phyloP scores from a whole-genome alignment of 2,329 filamentous ascomycete species.

The Ustulina deusta region DNA sequence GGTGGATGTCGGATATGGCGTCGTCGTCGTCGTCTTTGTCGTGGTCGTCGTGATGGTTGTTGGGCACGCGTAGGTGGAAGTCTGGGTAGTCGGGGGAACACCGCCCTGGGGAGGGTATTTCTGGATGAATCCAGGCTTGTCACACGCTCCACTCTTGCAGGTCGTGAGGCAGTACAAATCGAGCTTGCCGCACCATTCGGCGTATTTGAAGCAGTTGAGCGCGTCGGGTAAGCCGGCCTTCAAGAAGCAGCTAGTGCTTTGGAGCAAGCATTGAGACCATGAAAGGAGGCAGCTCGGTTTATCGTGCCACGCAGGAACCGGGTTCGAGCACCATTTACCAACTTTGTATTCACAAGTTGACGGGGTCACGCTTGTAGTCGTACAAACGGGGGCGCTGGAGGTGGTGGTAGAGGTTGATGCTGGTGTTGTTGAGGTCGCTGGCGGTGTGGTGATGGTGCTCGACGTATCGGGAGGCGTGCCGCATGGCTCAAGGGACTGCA shows the following conservation, averaged over 20 bases:
- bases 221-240: conserved; percentile 63
- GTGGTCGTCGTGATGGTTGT: conserved; percentile 49
- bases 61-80: conserved; percentile 52
- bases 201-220: conserved; percentile 64
- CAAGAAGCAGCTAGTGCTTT: conserved; percentile 64
- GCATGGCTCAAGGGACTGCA: conserved; percentile 59
- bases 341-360: conserved; percentile 66
- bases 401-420: conserved; percentile 47
- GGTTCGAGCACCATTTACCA: conserved; percentile 59
- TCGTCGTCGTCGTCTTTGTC: conserved; percentile 47
- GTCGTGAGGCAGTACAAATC: conserved; percentile 57
- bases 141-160: conserved; percentile 51
- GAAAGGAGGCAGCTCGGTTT: conserved; percentile 56
- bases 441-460: conserved; percentile 53
- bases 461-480: conserved; percentile 47
- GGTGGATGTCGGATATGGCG: conserved; percentile 47
- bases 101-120: conserved; percentile 56
- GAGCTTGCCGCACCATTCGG: conserved; percentile 62
- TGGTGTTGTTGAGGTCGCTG: conserved; percentile 39
- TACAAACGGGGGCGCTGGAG: conserved; percentile 60
- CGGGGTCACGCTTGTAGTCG: conserved; percentile 58
- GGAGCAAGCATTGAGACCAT: conserved; percentile 60
- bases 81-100: conserved; percentile 52
- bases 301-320: conserved; percentile 62
- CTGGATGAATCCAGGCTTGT: conserved; percentile 58